Base-by-base conservation (phyloP, 768 basidiomycete species). In the Russula vinacea region DNA sequence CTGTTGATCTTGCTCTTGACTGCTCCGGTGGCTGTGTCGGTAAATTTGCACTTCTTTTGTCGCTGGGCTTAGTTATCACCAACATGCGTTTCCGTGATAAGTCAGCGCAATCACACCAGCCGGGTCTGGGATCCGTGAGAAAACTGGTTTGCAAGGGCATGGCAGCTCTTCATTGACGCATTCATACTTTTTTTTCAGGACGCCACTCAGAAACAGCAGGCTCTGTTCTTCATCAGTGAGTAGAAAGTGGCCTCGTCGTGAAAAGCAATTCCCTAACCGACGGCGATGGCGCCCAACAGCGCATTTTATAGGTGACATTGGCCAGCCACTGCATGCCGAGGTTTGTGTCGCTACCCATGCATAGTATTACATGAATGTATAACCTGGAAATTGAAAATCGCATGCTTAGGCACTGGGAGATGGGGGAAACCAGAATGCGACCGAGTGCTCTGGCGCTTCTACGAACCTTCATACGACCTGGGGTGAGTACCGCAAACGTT, bases 191-290 rank as follows among this genome's bases (percentile, higher is more conserved):
- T 19, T 8, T 14, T 19, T 8, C 26, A 16, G 22, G 33, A 44
- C 35, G 73, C 73, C 7, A 68, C 73, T 2, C 81, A 84, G 67
- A 70, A 73, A 7, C 80, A 81, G 62, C 80, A 84, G 66, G 83
- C 83, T 7, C 72, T 85, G 33, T 78, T 80, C 65, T 85, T 84
- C 70, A 69, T 84, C 14, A n/a, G n/a, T n/a, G n/a, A n/a, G n/a
- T n/a, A n/a, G n/a, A n/a, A n/a, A n/a, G n/a, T n/a, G n/a, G 81
- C n/a, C 24, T 5, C 5, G 5, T 16, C 32, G 3, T 24, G n/a
- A 11, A 35, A 13, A n/a, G 32, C 11, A 22, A 4, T 11, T 9
- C 29, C 8, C 40, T 33, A n/a, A 65, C 47, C 42, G 39, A 47
- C 37, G n/a, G 5, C 44, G 3, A 52, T 9, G 32, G 13, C 16